phyloP scores from a whole-genome alignment of 345 rosid species.

The Populus deltoides region DNA sequence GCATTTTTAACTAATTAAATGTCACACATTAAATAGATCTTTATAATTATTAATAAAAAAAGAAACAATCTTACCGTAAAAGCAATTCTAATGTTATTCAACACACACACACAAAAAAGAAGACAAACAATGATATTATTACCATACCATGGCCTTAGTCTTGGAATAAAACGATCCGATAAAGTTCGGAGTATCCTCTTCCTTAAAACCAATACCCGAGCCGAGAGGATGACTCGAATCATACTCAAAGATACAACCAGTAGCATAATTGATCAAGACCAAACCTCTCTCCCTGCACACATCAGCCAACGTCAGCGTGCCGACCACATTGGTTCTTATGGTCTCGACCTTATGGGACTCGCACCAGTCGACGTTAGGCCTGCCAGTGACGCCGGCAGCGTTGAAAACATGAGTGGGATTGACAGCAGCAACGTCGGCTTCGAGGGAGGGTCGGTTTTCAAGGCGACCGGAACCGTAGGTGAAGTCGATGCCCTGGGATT shows the following conservation, averaged over 20 bases:
- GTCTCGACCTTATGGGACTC: conserved; percentile 94
- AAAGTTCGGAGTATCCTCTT: conserved; percentile 85
- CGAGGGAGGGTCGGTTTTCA: conserved; percentile 62
- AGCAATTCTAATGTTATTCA: neutral
- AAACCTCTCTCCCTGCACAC: conserved; percentile 71
- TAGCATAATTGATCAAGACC: conserved; percentile 70
- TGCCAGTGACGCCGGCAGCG: conserved; percentile 94
- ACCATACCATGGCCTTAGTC: conserved; percentile 88
- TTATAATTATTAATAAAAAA: neutral
- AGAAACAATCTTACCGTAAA: neutral
- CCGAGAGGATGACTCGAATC: conserved; percentile 63
- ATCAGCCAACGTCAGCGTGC: conserved; percentile 83
- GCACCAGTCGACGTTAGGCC: conserved; percentile 96
- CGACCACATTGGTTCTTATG: conserved; percentile 76
- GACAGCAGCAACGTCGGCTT: conserved; percentile 55
- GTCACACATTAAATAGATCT: neutral
- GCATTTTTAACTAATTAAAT: neutral
- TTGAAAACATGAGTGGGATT: conserved; percentile 84
- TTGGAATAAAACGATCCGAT: conserved; percentile 85
- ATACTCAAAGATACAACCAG: conserved; percentile 91
- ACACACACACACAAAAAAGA: no score
- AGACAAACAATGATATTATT: conserved; percentile 2
- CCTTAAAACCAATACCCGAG: conserved; percentile 85
- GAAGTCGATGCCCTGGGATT: conserved; percentile 57
- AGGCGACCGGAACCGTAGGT: conserved; percentile 81